phyloP scores from a whole-genome alignment of 208 protist genomes.

The Leishmania tropica region DNA sequence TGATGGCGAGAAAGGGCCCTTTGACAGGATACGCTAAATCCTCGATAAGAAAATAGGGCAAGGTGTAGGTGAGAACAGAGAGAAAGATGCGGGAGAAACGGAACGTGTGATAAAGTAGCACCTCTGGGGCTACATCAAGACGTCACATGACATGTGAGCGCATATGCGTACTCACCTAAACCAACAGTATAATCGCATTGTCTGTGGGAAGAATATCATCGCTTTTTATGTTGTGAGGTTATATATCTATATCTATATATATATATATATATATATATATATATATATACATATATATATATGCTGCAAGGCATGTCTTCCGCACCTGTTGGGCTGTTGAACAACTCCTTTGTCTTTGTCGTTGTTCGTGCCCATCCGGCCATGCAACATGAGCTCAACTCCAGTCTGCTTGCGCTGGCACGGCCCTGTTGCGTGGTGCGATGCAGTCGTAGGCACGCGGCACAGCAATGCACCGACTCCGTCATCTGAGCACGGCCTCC shows the following conservation, averaged over 20 bases:
- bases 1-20: not conserved
- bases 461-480: not conserved
- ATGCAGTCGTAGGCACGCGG: too few relatives aligned
- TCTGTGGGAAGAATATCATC: not conserved
- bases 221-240: not conserved
- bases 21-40: not conserved
- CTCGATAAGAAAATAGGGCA: not conserved
- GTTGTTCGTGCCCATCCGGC: not conserved
- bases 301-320: not conserved
- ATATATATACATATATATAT: too few relatives aligned
- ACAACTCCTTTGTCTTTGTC: not conserved
- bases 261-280: too few relatives aligned
- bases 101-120: not conserved
- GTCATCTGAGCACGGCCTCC: too few relatives aligned
- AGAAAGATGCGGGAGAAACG: not conserved
- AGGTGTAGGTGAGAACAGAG: not conserved
- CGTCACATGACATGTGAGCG: too few relatives aligned
- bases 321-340: not conserved
- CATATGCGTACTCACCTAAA: not conserved
- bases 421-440: too few relatives aligned
- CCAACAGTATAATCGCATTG: not conserved
- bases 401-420: too few relatives aligned
- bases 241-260: too few relatives aligned
- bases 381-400: not conserved
- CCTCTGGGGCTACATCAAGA: too few relatives aligned